Evolutionary conservation across 1,139 yeast genomes (phyloP).

Genomic region (Geotrichum phurueaensis): DNA sequence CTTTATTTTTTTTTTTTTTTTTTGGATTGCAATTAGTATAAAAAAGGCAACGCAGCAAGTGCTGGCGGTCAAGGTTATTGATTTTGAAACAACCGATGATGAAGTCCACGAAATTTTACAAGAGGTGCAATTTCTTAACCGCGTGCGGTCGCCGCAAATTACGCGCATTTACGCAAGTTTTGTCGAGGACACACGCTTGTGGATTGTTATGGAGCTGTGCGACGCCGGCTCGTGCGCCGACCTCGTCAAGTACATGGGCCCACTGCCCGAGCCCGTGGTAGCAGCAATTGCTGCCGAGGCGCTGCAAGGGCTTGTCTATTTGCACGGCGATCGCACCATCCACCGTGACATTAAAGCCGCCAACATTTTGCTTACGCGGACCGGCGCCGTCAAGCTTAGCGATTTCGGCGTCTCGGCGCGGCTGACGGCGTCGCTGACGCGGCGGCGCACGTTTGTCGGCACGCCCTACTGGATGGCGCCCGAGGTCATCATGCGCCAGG

Average conservation of each 20-base stretch:
- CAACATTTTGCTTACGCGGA: conserved; percentile 58
- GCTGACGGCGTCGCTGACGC: conserved; percentile 67
- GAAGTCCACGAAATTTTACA: conserved; percentile 63
- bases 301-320: conserved; percentile 60
- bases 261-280: conserved; percentile 14
- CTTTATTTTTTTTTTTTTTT: neutral
- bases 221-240: conserved; percentile 90
- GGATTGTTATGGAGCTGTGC: conserved; percentile 89
- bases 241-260: conserved; percentile 31
- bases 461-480: conserved; percentile 99
- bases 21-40: conserved; percentile 19
- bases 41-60: conserved; percentile 34
- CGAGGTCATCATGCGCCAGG: conserved; percentile 47
- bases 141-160: conserved; percentile 56
- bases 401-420: conserved; percentile 96
- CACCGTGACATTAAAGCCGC: conserved; percentile 88
- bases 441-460: conserved; percentile 88
- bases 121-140: conserved; percentile 69
- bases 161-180: conserved; percentile 61
- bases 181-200: conserved; percentile 58
- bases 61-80: conserved; percentile 76
- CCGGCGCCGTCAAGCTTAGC: conserved; percentile 82
- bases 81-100: conserved; percentile 62
- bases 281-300: conserved; percentile 42
- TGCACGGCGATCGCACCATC: conserved; percentile 73